Evolutionary conservation across 2,329 filamentous ascomycete species (phyloP).

Genomic region (Scedosporium boydii): DNA sequence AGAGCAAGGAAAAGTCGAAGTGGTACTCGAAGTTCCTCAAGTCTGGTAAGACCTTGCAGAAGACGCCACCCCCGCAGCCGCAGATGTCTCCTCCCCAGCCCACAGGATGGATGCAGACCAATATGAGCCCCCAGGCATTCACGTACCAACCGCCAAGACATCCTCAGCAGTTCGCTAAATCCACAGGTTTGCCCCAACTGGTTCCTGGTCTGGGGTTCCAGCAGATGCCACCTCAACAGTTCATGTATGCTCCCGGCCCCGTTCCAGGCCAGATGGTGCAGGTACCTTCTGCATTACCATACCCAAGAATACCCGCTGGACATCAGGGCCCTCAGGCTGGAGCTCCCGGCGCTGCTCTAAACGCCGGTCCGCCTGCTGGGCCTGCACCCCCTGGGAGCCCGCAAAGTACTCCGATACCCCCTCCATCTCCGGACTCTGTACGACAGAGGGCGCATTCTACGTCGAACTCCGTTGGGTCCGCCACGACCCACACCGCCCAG

Average conservation of each 20-base stretch:
- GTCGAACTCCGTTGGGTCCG: background rate
- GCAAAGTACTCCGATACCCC: background rate
- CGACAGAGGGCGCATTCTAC: background rate
- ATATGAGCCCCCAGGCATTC: background rate
- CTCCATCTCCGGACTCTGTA: background rate
- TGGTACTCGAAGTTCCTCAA: slow-evolving; percentile 5
- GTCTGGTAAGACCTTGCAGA: slow-evolving; percentile 2
- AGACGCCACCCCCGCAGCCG: background rate
- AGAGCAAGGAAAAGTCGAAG: slow-evolving; percentile 3
- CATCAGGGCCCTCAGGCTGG: background rate
- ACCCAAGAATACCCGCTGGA: background rate
- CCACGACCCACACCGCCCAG: background rate
- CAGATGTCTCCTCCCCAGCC: background rate
- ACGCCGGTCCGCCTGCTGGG: background rate
- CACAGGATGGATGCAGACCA: background rate
- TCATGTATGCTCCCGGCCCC: background rate
- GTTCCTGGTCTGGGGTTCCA: background rate
- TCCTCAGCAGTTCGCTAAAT: background rate
- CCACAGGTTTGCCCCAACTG: background rate
- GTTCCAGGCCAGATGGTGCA: background rate
- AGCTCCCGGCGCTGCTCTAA: background rate
- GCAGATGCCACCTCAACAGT: background rate
- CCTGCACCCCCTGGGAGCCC: background rate
- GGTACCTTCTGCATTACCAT: background rate
- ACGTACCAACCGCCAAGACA: background rate